Conservation (phyloP, 345 rosid species). For the Raphanus sativus region DNA sequence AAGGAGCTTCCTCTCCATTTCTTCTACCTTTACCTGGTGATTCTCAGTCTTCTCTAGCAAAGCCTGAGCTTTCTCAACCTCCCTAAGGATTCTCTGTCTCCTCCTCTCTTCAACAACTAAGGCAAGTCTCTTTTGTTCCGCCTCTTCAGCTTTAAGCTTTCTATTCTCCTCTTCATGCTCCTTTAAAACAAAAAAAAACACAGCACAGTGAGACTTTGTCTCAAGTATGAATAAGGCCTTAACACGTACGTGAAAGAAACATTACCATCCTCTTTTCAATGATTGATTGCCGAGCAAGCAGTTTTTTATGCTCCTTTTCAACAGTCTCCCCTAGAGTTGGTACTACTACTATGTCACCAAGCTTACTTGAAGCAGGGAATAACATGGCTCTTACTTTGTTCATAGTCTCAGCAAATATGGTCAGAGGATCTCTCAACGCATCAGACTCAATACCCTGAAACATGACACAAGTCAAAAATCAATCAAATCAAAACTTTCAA, state of each 20-base stretch:
- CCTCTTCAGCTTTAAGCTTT: slow-evolving; percentile 81
- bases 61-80: slow-evolving; percentile 81
- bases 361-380: slow-evolving; percentile 61
- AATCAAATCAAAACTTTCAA: neutral
- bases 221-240: neutral
- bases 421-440: slow-evolving; percentile 66
- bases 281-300: slow-evolving; percentile 89
- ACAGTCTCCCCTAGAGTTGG: slow-evolving; percentile 73
- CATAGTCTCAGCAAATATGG: slow-evolving; percentile 71
- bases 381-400: slow-evolving; percentile 74
- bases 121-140: slow-evolving; percentile 88
- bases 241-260: slow-evolving; percentile 32
- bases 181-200: slow-evolving; percentile 39
- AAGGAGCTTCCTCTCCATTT: slow-evolving; percentile 85
- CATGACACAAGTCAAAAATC: neutral
- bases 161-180: slow-evolving; percentile 89
- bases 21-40: slow-evolving; percentile 60
- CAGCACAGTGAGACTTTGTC: neutral
- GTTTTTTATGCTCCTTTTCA: slow-evolving; percentile 87
- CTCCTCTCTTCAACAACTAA: slow-evolving; percentile 71
- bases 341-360: slow-evolving; percentile 51
- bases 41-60: slow-evolving; percentile 75
- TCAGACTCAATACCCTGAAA: slow-evolving; percentile 87
- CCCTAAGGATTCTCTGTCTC: slow-evolving; percentile 72
- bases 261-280: slow-evolving; percentile 92